These are phyloP conservation scores for Lolium multiflorum DNA, from an alignment of 176 grass and related monocot genomes.

Conservation along the genomic window DNA sequence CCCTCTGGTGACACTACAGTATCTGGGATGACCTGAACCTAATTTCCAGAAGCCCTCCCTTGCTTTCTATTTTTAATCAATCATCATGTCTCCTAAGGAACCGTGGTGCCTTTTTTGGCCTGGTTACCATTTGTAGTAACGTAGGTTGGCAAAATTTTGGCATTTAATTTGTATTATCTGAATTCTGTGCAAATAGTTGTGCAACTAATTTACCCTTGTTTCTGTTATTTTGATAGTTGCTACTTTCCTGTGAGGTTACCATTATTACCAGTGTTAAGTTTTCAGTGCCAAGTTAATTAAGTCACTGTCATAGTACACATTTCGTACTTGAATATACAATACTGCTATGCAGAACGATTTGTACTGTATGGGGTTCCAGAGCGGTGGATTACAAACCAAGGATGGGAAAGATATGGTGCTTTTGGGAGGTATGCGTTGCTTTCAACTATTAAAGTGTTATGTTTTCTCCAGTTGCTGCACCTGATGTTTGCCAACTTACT, in stretches of 20 bases:
- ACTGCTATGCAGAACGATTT: conserved; percentile 47
- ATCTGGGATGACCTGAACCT: not conserved
- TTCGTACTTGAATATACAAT: not conserved
- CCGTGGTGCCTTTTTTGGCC: not conserved
- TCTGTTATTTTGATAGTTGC: not conserved
- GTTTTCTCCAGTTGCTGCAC: conserved; percentile 27
- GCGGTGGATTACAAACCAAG: conserved; percentile 82
- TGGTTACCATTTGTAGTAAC: not conserved
- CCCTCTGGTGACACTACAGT: not conserved
- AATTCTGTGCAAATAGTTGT: conserved; percentile 9
- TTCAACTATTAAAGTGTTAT: conserved; percentile 14
- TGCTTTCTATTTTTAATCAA: not conserved
- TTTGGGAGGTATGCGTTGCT: conserved; percentile 73
- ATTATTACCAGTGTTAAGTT: not conserved
- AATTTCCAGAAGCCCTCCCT: not conserved
- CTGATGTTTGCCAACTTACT: conserved; percentile 33
- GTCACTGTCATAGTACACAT: not conserved
- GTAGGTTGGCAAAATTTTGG: not conserved
- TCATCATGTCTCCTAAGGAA: not conserved
- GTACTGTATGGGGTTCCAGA: conserved; percentile 89
- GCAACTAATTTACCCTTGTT: not conserved
- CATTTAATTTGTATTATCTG: not conserved
- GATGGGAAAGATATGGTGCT: conserved; percentile 94
- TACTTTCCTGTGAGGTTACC: not conserved
- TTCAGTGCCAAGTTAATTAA: not conserved